Base-by-base conservation (phyloP, 1,284 basidiomycete species). In the Pseudozyma hubeiensis region DNA sequence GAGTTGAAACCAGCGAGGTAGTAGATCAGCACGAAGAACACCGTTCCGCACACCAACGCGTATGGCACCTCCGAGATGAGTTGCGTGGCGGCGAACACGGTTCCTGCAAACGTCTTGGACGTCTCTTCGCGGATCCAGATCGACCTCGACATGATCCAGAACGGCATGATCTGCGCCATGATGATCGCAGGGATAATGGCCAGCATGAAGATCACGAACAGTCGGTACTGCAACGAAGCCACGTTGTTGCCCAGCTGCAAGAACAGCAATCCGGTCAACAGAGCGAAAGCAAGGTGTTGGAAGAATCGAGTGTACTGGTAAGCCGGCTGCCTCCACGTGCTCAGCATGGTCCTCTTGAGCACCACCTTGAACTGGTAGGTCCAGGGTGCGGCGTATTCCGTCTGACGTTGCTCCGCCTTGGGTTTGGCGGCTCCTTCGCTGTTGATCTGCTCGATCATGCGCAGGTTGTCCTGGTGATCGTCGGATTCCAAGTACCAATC, bases 251-350 rank as follows among this genome's bases (percentile, higher is more conserved):
- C 88, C 24, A 94, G 87, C 81, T 91, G 90, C 58, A 97, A 86
- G 89, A 94, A 94, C 13, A 92, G 92, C 53, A 97, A 87, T 33
- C 91, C 91, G 58, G 93, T 88, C 82, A 91, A 90, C 5, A 96
- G 86, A 7, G 92, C 91, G 67, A 95, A 91, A 80, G 75, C 70
- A 6, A 79, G 37, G 61, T 84, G 82, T 52, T 82, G 81, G 85
- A 93, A 93, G 46, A 94, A 87, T 52, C 93, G 89, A 48, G 90
- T 93, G 87, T 77, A 86, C 66, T 76, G 69, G 71, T 80, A 82
- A 50, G 56, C 56, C 13, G 79, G 77, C 47, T 74, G 92, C 61
- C 79, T 68, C 79, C 79, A 80, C 3, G 77, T 78, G 44, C 59
- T 66, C 24, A 87, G 83, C 81, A 91, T 90, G 81, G 94, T 93